Evolutionary conservation across 192 early-diverging fungal genomes (phyloP).

Genomic region (Pilaira anomala): DNA sequence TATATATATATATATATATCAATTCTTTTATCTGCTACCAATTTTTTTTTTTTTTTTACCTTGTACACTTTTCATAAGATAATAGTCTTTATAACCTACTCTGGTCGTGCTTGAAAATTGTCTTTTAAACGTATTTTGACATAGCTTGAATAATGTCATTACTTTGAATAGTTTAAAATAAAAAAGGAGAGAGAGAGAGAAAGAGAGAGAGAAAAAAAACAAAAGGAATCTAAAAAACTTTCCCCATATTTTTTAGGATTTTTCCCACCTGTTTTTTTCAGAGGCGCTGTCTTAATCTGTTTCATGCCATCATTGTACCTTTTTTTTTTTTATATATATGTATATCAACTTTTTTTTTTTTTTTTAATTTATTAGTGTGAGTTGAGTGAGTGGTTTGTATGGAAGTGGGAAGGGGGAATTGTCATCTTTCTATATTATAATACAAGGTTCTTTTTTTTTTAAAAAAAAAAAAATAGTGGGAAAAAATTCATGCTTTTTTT

Average conservation of each 20-base stretch:
- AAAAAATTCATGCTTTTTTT: slow-evolving; percentile 6
- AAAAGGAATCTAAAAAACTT: too few relatives aligned
- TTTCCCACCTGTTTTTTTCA: background rate
- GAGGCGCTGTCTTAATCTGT: background rate
- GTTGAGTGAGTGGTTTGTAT: background rate
- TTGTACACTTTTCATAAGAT: slow-evolving; percentile 20
- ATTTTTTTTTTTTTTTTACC: slow-evolving; percentile 4
- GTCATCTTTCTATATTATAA: background rate
- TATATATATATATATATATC: too few relatives aligned
- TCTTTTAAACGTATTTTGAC: background rate
- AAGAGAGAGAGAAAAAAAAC: background rate
- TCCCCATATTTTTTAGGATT: too few relatives aligned
- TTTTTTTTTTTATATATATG: slow-evolving; percentile 3
- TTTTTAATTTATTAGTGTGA: background rate
- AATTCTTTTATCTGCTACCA: too few relatives aligned
- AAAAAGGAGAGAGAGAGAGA: slow-evolving; percentile 8
- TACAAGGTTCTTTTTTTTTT: background rate
- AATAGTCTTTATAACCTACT: slow-evolving; percentile 21
- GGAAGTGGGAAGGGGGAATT: background rate
- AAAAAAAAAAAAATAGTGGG: slow-evolving; percentile 1
- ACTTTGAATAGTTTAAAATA: background rate
- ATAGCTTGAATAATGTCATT: background rate
- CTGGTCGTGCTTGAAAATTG: slow-evolving; percentile 1
- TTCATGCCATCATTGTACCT: background rate
- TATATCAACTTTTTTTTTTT: background rate